phyloP scores from a whole-genome alignment of 441 rosid genomes.

The Euphorbia schlechtendalii region DNA sequence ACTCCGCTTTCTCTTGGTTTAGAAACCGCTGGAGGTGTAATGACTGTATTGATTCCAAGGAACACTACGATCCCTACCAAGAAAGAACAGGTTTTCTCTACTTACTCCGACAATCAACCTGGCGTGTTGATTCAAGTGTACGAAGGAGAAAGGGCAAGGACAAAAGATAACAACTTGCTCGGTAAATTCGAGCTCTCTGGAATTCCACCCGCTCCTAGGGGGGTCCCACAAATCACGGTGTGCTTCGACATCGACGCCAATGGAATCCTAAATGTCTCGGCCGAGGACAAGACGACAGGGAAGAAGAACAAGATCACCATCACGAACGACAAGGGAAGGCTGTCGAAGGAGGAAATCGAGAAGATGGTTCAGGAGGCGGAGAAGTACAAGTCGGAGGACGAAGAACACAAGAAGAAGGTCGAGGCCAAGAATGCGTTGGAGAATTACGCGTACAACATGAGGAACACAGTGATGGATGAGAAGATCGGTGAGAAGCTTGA shows the following conservation, averaged over 20 bases:
- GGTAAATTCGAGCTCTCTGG: constrained; percentile 54
- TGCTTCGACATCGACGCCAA: too few relatives aligned
- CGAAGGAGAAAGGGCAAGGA: constrained; percentile 63
- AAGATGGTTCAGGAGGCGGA: constrained; percentile 75
- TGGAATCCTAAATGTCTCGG: constrained; percentile 66
- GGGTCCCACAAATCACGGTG: too few relatives aligned
- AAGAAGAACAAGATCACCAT: constrained; percentile 73
- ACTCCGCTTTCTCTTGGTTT: constrained; percentile 43
- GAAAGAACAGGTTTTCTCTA: too few relatives aligned
- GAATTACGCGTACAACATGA: too few relatives aligned
- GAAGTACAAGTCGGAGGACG: constrained; percentile 60
- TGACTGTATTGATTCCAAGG: constrained; percentile 41
- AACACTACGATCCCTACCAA: constrained; percentile 51
- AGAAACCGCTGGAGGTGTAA: constrained; percentile 41
- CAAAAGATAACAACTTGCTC: constrained; percentile 50
- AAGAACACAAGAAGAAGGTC: too few relatives aligned
- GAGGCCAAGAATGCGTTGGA: too few relatives aligned
- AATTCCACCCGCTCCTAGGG: constrained; percentile 44
- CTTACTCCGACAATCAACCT: constrained; percentile 58
- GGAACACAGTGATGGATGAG: constrained; percentile 40
- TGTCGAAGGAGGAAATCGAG: too few relatives aligned
- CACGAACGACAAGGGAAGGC: constrained; percentile 64
- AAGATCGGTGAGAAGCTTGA: constrained; percentile 47
- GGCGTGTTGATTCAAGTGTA: constrained; percentile 58
- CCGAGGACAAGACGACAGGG: constrained; percentile 67